Evolutionary conservation across 257 asterid species (phyloP), one percentile per base, ranked within the genome.

Genomic region (Penstemon davidsonii): DNA sequence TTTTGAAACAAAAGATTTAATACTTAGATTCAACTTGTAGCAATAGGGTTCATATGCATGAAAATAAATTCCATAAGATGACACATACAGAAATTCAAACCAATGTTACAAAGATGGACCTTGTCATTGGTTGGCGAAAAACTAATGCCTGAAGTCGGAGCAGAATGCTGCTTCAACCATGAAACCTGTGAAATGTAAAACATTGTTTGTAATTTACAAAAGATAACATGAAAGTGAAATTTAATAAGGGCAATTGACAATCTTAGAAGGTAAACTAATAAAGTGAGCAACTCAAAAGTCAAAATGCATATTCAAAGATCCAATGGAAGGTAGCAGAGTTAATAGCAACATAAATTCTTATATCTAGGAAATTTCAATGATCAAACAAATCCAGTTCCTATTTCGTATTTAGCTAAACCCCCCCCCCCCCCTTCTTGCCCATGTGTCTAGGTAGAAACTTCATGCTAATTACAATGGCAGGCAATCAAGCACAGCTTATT

Each of bases 161-260:
- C 96, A 69, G 98, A 91, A 78, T 94, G 99, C 79, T 94, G 98
- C 85, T 89, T 91, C 73, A 84, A 64, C 99, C 99, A 94, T 69
- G 99, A 91, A 80, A 83, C 88, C 96, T 91, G 82, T 57, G 55
- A 73, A 73, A 68, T 55, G 72, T 70, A 74, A 76, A 78, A 60
- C 7, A 39, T 55, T 52, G 58, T 59, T 53, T 44, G 61, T 60
- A n/a, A 55, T 44, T 44, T 52, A 33, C 51, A 64, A 42, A 43
- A 57, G 45, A 45, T 5, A 54, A 36, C 33, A 25, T 25, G 37
- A 10, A 12, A 49, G 13, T 6, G 33, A 49, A 57, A 64, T 60
- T 38, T 58, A 37, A 11, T 13, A 66, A 61, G 59, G 50, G 52
- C 5, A 57, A 7, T 41, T 9, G 62, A 57, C 46, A 68, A 41